Evolutionary conservation across 164 flowering plant species (phyloP), one percentile per base, ranked within the genome.

Genomic region (Liriodendron chinense): DNA sequence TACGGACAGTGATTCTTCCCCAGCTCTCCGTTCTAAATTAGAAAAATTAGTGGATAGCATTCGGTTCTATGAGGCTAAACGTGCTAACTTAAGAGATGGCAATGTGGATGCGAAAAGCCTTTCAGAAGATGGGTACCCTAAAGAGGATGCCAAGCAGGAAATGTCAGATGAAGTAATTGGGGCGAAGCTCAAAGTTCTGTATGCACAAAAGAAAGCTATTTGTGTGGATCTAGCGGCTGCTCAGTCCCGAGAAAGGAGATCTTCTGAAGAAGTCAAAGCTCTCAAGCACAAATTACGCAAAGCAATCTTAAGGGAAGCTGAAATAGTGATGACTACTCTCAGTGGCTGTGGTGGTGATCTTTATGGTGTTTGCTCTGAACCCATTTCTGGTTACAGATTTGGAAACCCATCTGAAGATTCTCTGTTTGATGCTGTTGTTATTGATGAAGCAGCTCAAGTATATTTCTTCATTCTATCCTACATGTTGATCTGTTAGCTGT

Each of bases 391-490:
- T 74, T 68, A 69, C 73, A 94, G 85, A 72, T 87, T 84, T 82
- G 86, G 88, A 47, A 80, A 63, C 81, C 74, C 90, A 68, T 82
- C 89, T 59, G 97, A 93, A 74, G 74, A 80, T 57, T 78, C 85
- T 71, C 82, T 95, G 24, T 95, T 96, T 83, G 98, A 94, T 85
- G 98, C 98, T 79, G 94, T 96, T 77, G 89, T 96, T 69, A 90
- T 96, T 81, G 98, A 96, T 88, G 99, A 96, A 86, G 99, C 99
- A 47, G 99, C 99, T 74, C 99, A 96, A 78, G 99, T 93, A 88
- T 77, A 9, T 57, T 34, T 23, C 68, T 74, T 57, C 50, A 68
- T 68, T 70, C 47, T 69, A 9, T 67, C 70, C 48, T 63, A 63
- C 9, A 71, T 71, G 25, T 14, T 64, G 59, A 53, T 53, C 28